Evolutionary conservation across 1,284 basidiomycete species (phyloP).

Genomic region (Somion occarium): DNA sequence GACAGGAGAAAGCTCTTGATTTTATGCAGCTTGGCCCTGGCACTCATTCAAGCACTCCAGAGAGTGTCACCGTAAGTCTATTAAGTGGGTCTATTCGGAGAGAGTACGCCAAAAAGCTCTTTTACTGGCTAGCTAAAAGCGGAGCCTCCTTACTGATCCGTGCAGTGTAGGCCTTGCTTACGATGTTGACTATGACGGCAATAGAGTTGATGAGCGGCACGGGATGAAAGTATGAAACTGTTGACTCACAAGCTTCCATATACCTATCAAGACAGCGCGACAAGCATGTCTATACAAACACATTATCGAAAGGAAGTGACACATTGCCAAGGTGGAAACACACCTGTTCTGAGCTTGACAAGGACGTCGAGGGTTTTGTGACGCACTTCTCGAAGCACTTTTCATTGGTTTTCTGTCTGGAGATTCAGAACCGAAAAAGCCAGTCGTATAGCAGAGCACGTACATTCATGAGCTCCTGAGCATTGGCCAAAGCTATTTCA

Average conservation of each 20-base stretch:
- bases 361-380: slow-evolving; percentile 67
- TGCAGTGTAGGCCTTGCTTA: slow-evolving; percentile 60
- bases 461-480: slow-evolving; percentile 80
- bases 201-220: not conserved
- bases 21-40: no score
- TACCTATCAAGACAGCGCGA: slow-evolving; percentile 75
- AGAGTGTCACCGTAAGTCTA: no score
- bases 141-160: slow-evolving; percentile 55
- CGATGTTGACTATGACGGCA: slow-evolving; percentile 59
- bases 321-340: no score
- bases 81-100: not conserved
- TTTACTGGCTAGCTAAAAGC: not conserved
- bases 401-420: slow-evolving; percentile 64
- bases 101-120: not conserved
- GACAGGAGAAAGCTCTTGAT: no score
- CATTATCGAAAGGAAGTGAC: no score
- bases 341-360: slow-evolving; percentile 74
- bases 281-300: slow-evolving; percentile 57
- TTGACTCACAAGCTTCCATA: slow-evolving; percentile 77
- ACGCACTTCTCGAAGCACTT: slow-evolving; percentile 77
- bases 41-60: no score
- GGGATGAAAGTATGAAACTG: not conserved
- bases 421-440: not conserved
- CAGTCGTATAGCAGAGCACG: not conserved
- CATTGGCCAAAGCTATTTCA: slow-evolving; percentile 71